These are phyloP conservation scores for Atkinsonella hypoxylon DNA, from an alignment of 2,329 filamentous ascomycete species.

Conservation along the genomic window DNA sequence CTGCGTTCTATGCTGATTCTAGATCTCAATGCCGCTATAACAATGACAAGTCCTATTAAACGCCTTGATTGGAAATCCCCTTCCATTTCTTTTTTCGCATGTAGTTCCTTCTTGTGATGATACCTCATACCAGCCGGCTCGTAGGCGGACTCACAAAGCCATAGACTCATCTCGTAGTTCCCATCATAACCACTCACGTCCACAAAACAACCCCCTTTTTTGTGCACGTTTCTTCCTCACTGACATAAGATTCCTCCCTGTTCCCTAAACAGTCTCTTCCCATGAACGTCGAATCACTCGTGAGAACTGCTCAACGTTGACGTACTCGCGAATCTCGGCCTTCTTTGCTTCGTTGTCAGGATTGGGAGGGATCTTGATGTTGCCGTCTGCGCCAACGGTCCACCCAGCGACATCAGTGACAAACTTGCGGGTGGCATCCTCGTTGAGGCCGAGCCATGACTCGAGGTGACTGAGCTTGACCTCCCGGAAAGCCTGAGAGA, in stretches of 20 bases:
- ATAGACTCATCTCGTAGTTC: not conserved
- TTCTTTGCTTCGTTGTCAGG: conserved; percentile 97
- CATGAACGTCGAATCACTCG: conserved; percentile 74
- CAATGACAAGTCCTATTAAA: conserved; percentile 25
- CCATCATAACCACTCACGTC: not conserved
- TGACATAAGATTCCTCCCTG: not conserved
- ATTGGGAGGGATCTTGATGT: conserved; percentile 74
- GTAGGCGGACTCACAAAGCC: not conserved
- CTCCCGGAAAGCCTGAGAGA: conserved; percentile 70
- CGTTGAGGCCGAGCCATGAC: conserved; percentile 63
- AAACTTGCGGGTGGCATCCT: conserved; percentile 61
- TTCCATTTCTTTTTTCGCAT: conserved; percentile 11
- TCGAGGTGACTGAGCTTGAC: conserved; percentile 56
- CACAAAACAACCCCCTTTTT: not conserved
- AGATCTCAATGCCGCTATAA: conserved; percentile 22
- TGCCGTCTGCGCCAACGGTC: conserved; percentile 55
- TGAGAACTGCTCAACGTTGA: conserved; percentile 78
- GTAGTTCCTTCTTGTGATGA: conserved; percentile 14
- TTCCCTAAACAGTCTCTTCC: conserved; percentile 48
- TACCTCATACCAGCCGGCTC: not conserved
- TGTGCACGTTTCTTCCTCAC: not conserved
- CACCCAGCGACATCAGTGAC: conserved; percentile 78
- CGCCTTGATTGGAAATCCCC: conserved; percentile 20
- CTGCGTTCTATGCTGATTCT: conserved; percentile 18
- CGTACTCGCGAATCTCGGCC: conserved; percentile 87